Evolutionary conservation across 2,329 filamentous ascomycete genomes (phyloP), one percentile per base, ranked within the genome.

Genomic region (Sclerotinia nivalis): DNA sequence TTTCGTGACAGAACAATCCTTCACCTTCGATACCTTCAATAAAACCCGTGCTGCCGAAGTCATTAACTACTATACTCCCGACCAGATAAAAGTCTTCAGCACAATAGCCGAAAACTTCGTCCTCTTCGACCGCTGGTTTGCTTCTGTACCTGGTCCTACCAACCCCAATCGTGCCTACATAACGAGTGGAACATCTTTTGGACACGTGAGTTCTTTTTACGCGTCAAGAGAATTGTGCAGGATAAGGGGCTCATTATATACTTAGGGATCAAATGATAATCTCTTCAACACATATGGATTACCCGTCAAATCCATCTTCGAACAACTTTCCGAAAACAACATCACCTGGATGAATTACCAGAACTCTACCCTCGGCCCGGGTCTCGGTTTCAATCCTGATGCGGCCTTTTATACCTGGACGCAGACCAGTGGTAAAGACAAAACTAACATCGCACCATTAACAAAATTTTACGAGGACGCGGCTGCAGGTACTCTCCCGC

Each of bases 311-410:
- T 81, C 80, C 5, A 78, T 82, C 65, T 82, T 81, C 66, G 76
- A 82, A 68, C 78, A 81, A 69, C 73, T 84, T 37, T 79, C 78
- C 0, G 81, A 83, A 67, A 76, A 76, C 28, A 76, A 77, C 68
- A 79, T 81, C 71, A 77, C 77, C 55, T 85, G 83, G 83, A 80
- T 79, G 68, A 84, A 85, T 76, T 85, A 84, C 75, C 79, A 81
- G 59, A 82, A 83, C 74, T 78, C 81, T 50, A 80, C 78, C 15
- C 76, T 74, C 10, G 78, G 77, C 4, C 77, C 74, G 9, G 71
- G 69, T 37, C 68, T 76, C 3, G 80, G 78, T 28, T 82, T 82
- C 55, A 79, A 80, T 31, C 82, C 83, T 0, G 83, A 84, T 70
- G 79, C 82, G 0, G 73, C 77, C 1, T 83, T 81, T 75, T 84